phyloP scores from a whole-genome alignment of 2,329 filamentous ascomycete genomes.

The Leptographium wingfieldii region DNA sequence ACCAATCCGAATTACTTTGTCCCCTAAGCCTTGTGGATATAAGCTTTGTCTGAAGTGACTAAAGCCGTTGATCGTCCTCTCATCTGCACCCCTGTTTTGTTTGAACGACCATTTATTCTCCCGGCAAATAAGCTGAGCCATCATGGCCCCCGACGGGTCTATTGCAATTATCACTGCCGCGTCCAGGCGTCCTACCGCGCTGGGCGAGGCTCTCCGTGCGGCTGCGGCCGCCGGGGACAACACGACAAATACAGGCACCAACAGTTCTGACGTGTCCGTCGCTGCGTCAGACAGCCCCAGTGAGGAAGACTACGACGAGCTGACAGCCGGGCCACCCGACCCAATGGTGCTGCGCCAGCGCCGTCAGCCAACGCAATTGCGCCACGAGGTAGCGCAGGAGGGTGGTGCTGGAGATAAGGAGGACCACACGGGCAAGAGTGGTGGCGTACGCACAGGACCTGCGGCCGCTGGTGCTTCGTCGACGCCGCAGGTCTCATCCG shows the following conservation, averaged over 20 bases:
- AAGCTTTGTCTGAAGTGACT: not conserved
- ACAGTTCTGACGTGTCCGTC: conserved; percentile 8
- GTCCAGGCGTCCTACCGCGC: conserved; percentile 8
- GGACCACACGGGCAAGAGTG: conserved; percentile 1
- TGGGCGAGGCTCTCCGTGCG: conserved; percentile 13
- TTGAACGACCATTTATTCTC: not conserved
- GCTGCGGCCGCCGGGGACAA: not conserved
- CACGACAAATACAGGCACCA: not conserved
- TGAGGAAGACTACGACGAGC: conserved; percentile 33
- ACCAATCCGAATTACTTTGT: not conserved
- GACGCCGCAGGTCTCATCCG: not conserved
- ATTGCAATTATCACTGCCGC: not conserved
- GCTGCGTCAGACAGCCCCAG: conserved; percentile 27
- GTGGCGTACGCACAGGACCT: not conserved
- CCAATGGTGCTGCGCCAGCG: conserved; percentile 14
- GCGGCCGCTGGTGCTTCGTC: not conserved
- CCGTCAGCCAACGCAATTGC: conserved; percentile 5
- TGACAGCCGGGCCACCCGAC: conserved; percentile 12
- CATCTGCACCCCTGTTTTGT: not conserved
- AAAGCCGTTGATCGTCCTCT: not conserved
- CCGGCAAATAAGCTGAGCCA: not conserved
- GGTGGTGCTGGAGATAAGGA: not conserved
- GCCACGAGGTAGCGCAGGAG: conserved; percentile 3
- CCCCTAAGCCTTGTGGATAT: not conserved
- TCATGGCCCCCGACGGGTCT: not conserved